Evolutionary conservation across 495 filamentous ascomycete species (phyloP), one percentile per base, ranked within the genome.

Genomic region (Podospora pseudoanserina): DNA sequence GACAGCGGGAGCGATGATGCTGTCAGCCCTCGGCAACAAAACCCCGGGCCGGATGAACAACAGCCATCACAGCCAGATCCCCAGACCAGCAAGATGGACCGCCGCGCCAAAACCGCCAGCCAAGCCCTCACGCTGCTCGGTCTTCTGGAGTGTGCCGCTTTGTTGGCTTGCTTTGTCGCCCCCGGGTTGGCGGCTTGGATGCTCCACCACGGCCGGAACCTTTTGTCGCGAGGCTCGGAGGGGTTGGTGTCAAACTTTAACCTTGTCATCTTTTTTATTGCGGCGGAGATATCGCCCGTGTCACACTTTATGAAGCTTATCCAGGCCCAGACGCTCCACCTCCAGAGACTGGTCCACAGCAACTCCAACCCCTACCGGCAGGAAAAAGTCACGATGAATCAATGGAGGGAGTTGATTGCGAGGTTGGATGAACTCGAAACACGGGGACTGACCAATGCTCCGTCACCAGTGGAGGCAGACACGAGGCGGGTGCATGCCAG

Each of bases 171-270:
- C 76, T 97, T 99, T 73, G 58, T 91, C 32, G 90, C 90, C 32
- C 95, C 95, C 0, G 64, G 91, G 2, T 76, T 93, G 2, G 91
- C 91, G 19, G 90, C 93, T 59, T 93, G 87, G 80, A 81, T 97
- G 23, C 82, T 97, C 3, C 92, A 96, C 74, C 80, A 82, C 0
- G 89, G 96, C 60, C 85, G 94, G 16, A 81, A 80, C 23, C 89
- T 91, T 58, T 86, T 98, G 9, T 93, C 90, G 2, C 85, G 90
- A 18, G 93, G 91, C 0, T 92, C 92, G 0, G 93, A 95, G 76
- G 91, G 92, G 2, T 81, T 96, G 16, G 90, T 97, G 18, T 96
- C 92, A 2, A 90, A 95, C 74, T 95, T 92, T 78, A 96, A 97
- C 77, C 84, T 99, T 63, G 93, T 90, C n/a, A 91, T 98, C 69